Percentiles rank a stretch among this genome's conserved stretches.
Conservation (phyloP, 2,329 filamentous ascomycete species). For the Neurospora sp. region DNA sequence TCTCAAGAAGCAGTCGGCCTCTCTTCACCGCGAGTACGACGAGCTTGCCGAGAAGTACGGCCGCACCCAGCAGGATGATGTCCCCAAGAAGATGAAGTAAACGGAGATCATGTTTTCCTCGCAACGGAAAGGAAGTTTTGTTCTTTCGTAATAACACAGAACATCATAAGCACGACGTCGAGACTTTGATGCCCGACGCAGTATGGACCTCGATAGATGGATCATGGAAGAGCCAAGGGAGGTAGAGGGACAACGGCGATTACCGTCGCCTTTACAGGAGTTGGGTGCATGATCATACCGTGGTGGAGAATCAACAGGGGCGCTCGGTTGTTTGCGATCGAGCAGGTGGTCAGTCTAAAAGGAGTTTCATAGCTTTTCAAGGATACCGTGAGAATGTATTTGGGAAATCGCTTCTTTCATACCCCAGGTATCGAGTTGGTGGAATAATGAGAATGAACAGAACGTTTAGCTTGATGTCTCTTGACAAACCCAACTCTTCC, state of each 20-base stretch:
- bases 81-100: conserved; percentile 50
- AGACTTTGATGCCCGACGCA: not conserved
- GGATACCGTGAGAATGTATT: not conserved
- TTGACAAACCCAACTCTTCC: not conserved
- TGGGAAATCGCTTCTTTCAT: not conserved
- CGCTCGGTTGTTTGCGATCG: not conserved
- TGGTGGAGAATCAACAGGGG: not conserved
- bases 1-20: conserved; percentile 85
- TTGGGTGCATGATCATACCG: not conserved
- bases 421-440: not conserved
- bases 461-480: not conserved
- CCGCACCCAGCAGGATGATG: conserved; percentile 41
- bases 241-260: not conserved
- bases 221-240: not conserved
- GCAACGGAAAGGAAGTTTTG: not conserved
- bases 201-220: not conserved
- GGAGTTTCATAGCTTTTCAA: not conserved
- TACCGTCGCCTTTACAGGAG: not conserved
- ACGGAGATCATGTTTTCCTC: not conserved
- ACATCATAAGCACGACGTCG: not conserved
- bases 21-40: conserved; percentile 76
- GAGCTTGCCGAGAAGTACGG: conserved; percentile 75
- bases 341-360: not conserved
- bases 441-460: not conserved
- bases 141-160: not conserved